Evolutionary conservation across 2,329 filamentous ascomycete species (phyloP), one percentile per base, ranked within the genome.

Genomic region (Stachybotrys chlorohalonatus): DNA sequence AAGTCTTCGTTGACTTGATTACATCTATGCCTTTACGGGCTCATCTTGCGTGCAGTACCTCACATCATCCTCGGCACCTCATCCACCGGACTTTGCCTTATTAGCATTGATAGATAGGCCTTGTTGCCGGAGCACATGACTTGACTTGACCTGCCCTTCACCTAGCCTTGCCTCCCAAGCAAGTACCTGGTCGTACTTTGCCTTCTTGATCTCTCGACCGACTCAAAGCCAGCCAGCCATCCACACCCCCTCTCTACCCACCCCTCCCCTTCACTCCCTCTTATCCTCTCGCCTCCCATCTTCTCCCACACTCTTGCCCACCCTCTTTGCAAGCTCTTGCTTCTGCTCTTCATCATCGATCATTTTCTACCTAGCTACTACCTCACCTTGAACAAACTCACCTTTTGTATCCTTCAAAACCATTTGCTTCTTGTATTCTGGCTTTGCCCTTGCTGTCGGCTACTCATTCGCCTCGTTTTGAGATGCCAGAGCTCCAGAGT

Each of bases 211-310:
- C 8, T 42, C 36, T 42, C 36, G 36, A 42, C 36, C 36, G 36
- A 42, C 36, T 24, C 24, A 4, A 13, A 42, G 13, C 13, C 36
- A 9, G 36, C 36, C 13, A 13, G 24, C 24, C n/a, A 16, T 16
- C 36, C 15, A 24, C 36, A 9, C 50, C 16, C 36, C 39, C 16
- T 52, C 17, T 52, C 46, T 49, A 17, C 32, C 39, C 47, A 52
- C 50, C 50, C 50, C 50, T 16, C 32, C 36, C 50, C 30, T 24
- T 45, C 50, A 45, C 11, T 52, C 17, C 51, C 31, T 54, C 32
- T 45, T 48, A 30, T 48, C 32, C 51, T 42, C 49, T 52, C 30
- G 36, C 32, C 42, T 53, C 52, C n/a, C 47, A 55, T 55, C 42
- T 36, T 53, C 36, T 42, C 30, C 47, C 36, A 42, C 36, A 42